Conservation (phyloP, 495 filamentous ascomycete genomes). For the Penicillium cataractarum region DNA sequence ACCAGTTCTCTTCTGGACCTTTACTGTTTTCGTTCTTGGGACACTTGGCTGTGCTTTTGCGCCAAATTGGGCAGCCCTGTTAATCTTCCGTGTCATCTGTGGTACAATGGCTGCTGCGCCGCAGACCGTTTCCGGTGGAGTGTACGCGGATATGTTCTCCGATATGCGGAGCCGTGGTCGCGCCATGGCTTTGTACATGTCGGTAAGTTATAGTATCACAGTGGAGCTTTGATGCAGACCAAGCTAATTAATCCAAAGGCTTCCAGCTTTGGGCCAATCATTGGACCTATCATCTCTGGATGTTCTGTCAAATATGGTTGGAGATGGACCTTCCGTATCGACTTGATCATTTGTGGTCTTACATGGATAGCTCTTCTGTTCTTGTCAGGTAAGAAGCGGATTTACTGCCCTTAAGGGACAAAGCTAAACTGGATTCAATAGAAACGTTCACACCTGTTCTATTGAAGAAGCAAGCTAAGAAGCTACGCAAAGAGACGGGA, state of each 20-base stretch:
- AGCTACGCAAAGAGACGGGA: slow-evolving; percentile 62
- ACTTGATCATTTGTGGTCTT: slow-evolving; percentile 57
- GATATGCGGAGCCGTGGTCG: slow-evolving; percentile 62
- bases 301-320: slow-evolving; percentile 60
- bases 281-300: slow-evolving; percentile 71
- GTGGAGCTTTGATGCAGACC: neutral
- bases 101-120: slow-evolving; percentile 69
- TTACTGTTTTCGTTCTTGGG: slow-evolving; percentile 65
- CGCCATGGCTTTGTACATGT: slow-evolving; percentile 74
- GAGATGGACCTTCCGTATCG: slow-evolving; percentile 69
- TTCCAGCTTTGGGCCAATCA: slow-evolving; percentile 66
- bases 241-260: slow-evolving; percentile 42
- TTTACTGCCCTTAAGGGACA: neutral
- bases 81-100: slow-evolving; percentile 69
- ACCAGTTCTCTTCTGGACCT: slow-evolving; percentile 61
- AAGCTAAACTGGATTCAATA: slow-evolving; percentile 19
- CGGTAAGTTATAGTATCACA: slow-evolving; percentile 46
- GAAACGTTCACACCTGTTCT: slow-evolving; percentile 75
- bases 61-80: slow-evolving; percentile 65
- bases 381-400: slow-evolving; percentile 46
- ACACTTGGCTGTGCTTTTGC: slow-evolving; percentile 71
- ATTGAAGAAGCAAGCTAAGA: slow-evolving; percentile 63
- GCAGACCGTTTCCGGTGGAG: slow-evolving; percentile 70
- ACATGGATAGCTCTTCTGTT: slow-evolving; percentile 48
- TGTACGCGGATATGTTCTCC: slow-evolving; percentile 73